Evolutionary conservation across 2,329 filamentous ascomycete species (phyloP), one percentile per base, ranked within the genome.

Genomic region (Diplocarpon rosae): DNA sequence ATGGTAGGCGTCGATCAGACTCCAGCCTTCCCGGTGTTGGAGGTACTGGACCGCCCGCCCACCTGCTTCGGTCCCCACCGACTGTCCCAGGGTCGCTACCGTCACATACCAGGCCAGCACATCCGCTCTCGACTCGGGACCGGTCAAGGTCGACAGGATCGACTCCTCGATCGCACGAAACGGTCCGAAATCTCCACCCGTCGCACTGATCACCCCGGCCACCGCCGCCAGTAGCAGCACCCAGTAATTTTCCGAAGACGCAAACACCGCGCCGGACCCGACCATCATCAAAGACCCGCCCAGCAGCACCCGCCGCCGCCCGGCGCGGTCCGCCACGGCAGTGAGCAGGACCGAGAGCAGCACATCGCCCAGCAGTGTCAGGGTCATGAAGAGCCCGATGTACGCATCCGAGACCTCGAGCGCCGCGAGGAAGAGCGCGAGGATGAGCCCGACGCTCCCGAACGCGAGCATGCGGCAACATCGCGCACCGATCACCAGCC

Each of bases 341-440:
- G 76, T 77, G 32, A 81, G 66, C 10, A 73, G 24, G 36, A 79
- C 68, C 49, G 75, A 78, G 47, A 80, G 70, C 37, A 67, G 58
- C 7, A 75, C 68, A 58, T 81, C 78, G 15, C 78, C 78, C 6
- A 68, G 62, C 5, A 80, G 62, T 0, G 77, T 81, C 43, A 79
- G 56, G 0, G 75, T 79, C 76, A 81, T 80, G 62, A 81, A 80
- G 1, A 79, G 60, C 2, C 77, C 77, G 46, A 77, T 73, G n/a
- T 63, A 62, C 0, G 67, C 65, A 48, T 76, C 68, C 1, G 71
- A 67, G 42, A 72, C 65, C 9, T 64, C 65, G 0, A 79, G 65
- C 1, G 63, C 64, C 2, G 67, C 66, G 32, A 81, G 68, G 53
- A 73, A 78, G 16, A 71, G 64, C 12, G 75, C 76, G 1, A 78